Evolutionary conservation across 352 stramenopile genomes (phyloP), one percentile per base, ranked within the genome.

Genomic region (Phytophthora pistaciae): DNA sequence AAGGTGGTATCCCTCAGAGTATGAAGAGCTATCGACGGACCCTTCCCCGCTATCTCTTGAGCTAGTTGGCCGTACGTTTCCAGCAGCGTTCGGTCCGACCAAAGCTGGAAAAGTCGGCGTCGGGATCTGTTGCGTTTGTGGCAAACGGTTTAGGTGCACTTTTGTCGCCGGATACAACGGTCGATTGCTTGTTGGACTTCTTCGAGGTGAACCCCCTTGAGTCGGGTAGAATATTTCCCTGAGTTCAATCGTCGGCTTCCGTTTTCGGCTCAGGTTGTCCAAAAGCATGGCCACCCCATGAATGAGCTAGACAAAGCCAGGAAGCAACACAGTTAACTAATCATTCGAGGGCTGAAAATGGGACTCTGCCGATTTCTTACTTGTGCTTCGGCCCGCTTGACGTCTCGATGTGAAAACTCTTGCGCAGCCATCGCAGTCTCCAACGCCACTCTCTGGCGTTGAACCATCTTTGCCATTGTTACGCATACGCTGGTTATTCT

Each of bases 121-220:
- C 14, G 83, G 74, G 9, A 94, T 82, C 20, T 92, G 77, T 40
- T 94, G 86, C 0, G 84, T 85, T 1, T 64, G 55, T 0, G 86
- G 86, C 10, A 94, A 62, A 27, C 70, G 60, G 48, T 71, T 88
- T 50, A 94, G 50, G 33, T 92, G 82, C 36, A 94, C 70, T 25
- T 78, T 83, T 0, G 69, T 58, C 3, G 80, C 64, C 1, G 83
- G 85, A 38, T 89, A 91, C 16, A 89, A 16, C 3, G 62, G 62
- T 0, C 85, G 78, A 53, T 74, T 78, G 38, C 64, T 66, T 8
- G 57, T 67, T 56, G 73, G 74, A 29, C 68, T 80, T 52, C 52
- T 70, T 3, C 60, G 57, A 56, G 73, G 75, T 27, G 73, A 82
- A 5, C 33, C 31, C 52, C 63, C 25, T 60, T 65, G 21, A 54